phyloP scores from a whole-genome alignment of 2,329 filamentous ascomycete species.

The Pezicula rhizophila region DNA sequence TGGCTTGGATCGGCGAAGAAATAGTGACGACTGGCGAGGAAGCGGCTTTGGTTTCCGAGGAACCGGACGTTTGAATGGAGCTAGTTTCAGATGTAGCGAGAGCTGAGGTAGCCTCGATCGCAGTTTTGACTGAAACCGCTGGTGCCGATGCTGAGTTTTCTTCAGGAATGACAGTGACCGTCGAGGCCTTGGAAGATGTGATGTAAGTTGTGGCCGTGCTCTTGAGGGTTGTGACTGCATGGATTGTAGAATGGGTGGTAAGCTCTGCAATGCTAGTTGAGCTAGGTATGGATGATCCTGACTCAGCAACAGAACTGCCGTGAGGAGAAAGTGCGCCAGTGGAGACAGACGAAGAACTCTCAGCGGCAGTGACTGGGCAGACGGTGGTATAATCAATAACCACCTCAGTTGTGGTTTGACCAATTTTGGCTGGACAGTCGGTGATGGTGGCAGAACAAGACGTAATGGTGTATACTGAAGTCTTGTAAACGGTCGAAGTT shows the following conservation, averaged over 20 bases:
- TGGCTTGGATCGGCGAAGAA: background rate
- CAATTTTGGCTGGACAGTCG: slow-evolving; percentile 14
- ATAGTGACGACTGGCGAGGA: background rate
- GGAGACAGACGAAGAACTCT: too few relatives aligned
- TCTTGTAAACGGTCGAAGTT: slow-evolving; percentile 17
- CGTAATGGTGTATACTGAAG: slow-evolving; percentile 17
- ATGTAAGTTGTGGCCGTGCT: too few relatives aligned
- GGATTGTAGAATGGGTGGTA: too few relatives aligned
- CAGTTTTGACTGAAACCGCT: slow-evolving; percentile 8
- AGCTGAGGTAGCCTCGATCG: slow-evolving; percentile 8
- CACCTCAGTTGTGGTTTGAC: slow-evolving; percentile 16
- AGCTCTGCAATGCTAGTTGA: too few relatives aligned
- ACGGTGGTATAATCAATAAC: slow-evolving; percentile 17
- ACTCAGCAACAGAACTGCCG: too few relatives aligned
- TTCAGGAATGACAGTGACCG: too few relatives aligned
- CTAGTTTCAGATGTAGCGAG: slow-evolving; percentile 9
- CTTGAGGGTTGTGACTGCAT: too few relatives aligned
- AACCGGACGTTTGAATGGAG: background rate
- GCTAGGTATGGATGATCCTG: too few relatives aligned
- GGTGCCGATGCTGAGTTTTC: too few relatives aligned
- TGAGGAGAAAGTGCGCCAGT: too few relatives aligned
- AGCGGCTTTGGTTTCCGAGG: background rate
- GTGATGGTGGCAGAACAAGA: slow-evolving; percentile 16
- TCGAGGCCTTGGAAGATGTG: too few relatives aligned
- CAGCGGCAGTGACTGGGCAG: slow-evolving; percentile 10